phyloP scores from a whole-genome alignment of 805 yeast genomes.

The Metschnikowia arizonensis region DNA sequence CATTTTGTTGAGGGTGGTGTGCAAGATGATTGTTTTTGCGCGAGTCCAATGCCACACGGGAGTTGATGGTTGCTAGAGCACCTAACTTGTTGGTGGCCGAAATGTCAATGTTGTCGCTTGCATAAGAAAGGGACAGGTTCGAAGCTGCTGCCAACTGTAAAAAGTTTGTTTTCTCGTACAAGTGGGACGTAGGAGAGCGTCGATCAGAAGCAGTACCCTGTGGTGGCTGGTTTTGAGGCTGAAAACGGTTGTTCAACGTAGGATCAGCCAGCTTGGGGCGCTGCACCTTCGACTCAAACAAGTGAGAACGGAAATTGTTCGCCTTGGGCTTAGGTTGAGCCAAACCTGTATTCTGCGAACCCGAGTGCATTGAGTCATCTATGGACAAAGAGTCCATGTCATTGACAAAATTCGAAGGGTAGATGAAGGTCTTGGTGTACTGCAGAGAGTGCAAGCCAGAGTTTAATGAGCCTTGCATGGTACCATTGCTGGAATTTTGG shows the following conservation, averaged over 20 bases:
- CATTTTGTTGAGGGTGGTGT: constrained; percentile 2
- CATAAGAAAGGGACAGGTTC: constrained; percentile 14
- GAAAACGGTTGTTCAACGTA: constrained; percentile 13
- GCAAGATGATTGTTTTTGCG: constrained; percentile 23
- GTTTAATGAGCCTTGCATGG: constrained; percentile 1
- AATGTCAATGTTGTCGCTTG: constrained; percentile 22
- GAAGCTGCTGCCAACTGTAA: constrained; percentile 32
- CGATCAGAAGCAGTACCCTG: constrained; percentile 23
- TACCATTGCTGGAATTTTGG: not conserved
- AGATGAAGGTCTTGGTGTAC: constrained; percentile 7
- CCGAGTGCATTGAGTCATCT: constrained; percentile 6
- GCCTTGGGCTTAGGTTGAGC: constrained; percentile 19
- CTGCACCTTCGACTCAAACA: constrained; percentile 19
- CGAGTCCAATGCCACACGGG: constrained; percentile 47
- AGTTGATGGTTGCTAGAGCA: constrained; percentile 62
- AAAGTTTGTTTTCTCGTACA: constrained; percentile 42
- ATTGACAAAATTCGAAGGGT: constrained; percentile 11
- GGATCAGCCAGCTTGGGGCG: constrained; percentile 23
- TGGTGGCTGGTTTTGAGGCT: constrained; percentile 1
- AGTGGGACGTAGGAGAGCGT: constrained; percentile 39
- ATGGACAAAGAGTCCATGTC: constrained; percentile 16
- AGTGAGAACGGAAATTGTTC: constrained; percentile 15
- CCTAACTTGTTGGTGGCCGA: constrained; percentile 55
- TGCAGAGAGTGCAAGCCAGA: constrained; percentile 14
- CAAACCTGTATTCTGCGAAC: constrained; percentile 5